Evolutionary conservation across 345 rosid genomes (phyloP).

Genomic region (Populus pruinosa): DNA sequence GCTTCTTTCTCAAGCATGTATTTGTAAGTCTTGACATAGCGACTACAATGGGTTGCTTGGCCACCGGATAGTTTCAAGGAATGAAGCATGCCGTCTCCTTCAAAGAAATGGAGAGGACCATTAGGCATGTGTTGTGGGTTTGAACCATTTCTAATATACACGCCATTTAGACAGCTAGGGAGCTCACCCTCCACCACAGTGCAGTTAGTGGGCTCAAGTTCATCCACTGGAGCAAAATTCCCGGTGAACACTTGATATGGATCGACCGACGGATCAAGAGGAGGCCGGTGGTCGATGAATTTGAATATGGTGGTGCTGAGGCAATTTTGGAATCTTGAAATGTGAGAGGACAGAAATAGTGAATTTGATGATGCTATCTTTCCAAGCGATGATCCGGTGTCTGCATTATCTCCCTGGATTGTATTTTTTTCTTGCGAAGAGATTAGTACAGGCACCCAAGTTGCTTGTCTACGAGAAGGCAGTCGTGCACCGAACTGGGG

Average conservation of each 20-base stretch:
- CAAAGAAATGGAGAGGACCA: constrained; percentile 24
- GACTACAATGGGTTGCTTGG: neutral
- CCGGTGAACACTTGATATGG: neutral
- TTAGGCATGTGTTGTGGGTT: constrained; percentile 17
- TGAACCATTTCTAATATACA: constrained; percentile 20
- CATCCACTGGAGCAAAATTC: neutral
- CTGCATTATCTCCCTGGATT: too few species aligned
- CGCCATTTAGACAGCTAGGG: neutral
- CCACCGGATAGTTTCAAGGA: neutral
- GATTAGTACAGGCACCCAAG: too few species aligned
- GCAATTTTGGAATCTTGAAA: too few species aligned
- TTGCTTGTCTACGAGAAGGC: too few species aligned
- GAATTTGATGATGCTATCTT: too few species aligned
- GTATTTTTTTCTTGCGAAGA: too few species aligned
- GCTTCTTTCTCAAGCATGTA: constrained; percentile 14
- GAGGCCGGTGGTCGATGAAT: neutral
- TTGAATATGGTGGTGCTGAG: neutral
- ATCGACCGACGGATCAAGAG: neutral
- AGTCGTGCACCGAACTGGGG: too few species aligned
- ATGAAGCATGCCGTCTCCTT: constrained; percentile 18
- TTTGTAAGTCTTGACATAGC: constrained; percentile 28
- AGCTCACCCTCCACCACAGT: constrained; percentile 18
- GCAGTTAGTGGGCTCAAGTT: constrained; percentile 1
- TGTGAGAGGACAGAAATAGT: too few species aligned
- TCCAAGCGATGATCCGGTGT: too few species aligned